Conservation (phyloP, 2,329 filamentous ascomycete species). For the Aspergillus pseudotamarii region DNA sequence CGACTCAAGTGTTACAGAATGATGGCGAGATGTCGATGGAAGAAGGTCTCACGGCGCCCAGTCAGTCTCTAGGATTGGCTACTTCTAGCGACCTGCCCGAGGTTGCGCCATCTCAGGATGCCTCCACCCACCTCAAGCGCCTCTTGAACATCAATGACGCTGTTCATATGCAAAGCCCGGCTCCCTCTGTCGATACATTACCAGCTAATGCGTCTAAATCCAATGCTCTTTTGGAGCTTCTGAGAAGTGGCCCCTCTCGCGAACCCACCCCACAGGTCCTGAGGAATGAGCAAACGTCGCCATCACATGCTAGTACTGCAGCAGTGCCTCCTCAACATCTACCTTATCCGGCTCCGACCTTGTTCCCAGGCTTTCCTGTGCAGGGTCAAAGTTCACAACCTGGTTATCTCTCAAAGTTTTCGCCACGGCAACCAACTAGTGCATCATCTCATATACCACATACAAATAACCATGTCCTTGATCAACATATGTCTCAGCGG, state of each 20-base stretch:
- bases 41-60: slow-evolving; percentile 43
- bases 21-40: slow-evolving; percentile 62
- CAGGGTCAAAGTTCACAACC: slow-evolving; percentile 32
- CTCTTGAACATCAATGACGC: slow-evolving; percentile 44
- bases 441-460: slow-evolving; percentile 17
- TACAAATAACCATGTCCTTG: slow-evolving; percentile 7
- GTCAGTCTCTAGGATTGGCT: slow-evolving; percentile 26
- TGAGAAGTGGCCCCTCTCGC: slow-evolving; percentile 47
- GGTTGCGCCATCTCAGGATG: slow-evolving; percentile 44
- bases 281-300: slow-evolving; percentile 53
- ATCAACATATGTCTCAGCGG: slow-evolving; percentile 13
- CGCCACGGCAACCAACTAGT: slow-evolving; percentile 18
- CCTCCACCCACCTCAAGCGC: slow-evolving; percentile 56
- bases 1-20: slow-evolving; percentile 47
- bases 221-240: slow-evolving; percentile 59
- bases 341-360: slow-evolving; percentile 54
- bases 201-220: slow-evolving; percentile 46
- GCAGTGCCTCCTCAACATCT: slow-evolving; percentile 57
- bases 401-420: slow-evolving; percentile 30
- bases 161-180: slow-evolving; percentile 14
- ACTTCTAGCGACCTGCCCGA: slow-evolving; percentile 45
- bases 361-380: slow-evolving; percentile 43
- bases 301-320: slow-evolving; percentile 57
- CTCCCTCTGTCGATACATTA: slow-evolving; percentile 16
- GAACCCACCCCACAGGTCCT: slow-evolving; percentile 27